Conservation (phyloP, 305 asterid species). For the Fraxinus platypoda region DNA sequence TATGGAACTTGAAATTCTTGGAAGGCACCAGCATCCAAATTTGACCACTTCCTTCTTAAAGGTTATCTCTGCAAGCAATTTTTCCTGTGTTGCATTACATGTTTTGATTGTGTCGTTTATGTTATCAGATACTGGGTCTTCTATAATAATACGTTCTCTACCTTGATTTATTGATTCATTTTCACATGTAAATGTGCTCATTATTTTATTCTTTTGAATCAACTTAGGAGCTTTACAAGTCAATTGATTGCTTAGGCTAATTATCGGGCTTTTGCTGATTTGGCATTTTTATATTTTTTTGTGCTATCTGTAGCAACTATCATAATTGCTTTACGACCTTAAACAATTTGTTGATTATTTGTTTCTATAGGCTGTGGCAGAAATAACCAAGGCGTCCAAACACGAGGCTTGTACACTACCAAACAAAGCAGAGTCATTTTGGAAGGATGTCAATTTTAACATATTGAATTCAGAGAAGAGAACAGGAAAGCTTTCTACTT, state of each 20-base stretch:
- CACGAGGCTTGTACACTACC: slow-evolving; percentile 72
- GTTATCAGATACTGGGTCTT: slow-evolving; percentile 5
- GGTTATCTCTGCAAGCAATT: slow-evolving; percentile 43
- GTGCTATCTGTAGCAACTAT: slow-evolving; percentile 1
- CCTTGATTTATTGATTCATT: slow-evolving; percentile 1
- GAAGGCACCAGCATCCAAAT: slow-evolving; percentile 85
- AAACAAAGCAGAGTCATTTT: slow-evolving; percentile 54
- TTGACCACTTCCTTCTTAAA: slow-evolving; percentile 86
- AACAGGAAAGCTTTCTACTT: slow-evolving; percentile 27
- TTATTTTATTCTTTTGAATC: background rate
- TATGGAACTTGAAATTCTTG: slow-evolving; percentile 90
- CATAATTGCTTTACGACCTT: background rate
- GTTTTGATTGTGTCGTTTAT: background rate
- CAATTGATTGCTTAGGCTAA: background rate
- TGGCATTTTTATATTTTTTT: background rate
- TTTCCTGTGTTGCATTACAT: slow-evolving; percentile 3
- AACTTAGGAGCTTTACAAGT: background rate
- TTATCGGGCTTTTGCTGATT: background rate
- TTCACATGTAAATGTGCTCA: background rate
- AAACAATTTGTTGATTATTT: slow-evolving; percentile 18
- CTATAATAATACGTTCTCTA: background rate
- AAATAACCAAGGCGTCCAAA: slow-evolving; percentile 76
- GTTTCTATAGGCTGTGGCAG: slow-evolving; percentile 70
- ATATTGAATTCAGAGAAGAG: slow-evolving; percentile 39
- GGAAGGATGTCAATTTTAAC: slow-evolving; percentile 43